Percentiles rank a stretch among this genome's conserved stretches.
phyloP scores from a whole-genome alignment of 768 basidiomycete genomes.

The Gloeophyllum trabeum region DNA sequence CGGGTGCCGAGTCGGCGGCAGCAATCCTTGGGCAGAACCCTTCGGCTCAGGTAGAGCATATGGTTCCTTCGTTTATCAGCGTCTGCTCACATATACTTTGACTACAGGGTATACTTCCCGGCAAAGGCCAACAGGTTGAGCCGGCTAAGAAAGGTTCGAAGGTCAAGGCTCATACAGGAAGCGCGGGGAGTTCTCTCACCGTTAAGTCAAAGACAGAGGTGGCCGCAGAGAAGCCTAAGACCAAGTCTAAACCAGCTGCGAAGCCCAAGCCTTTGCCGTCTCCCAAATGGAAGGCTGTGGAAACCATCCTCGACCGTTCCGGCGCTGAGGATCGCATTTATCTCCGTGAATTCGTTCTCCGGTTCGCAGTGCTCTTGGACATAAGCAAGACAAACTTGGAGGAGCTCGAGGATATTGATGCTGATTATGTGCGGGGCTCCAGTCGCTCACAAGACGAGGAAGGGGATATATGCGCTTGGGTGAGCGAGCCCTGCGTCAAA shows the following conservation, averaged over 20 bases:
- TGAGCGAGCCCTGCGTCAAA: constrained; percentile 54
- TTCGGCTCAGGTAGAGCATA: constrained; percentile 16
- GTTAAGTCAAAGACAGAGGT: constrained; percentile 1
- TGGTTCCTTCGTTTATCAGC: not conserved
- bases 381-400: constrained; percentile 40
- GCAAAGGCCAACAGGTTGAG: constrained; percentile 12
- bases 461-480: constrained; percentile 32
- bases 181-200: too few relatives aligned
- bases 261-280: constrained; percentile 28
- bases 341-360: constrained; percentile 64
- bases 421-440: constrained; percentile 3
- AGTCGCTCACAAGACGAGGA: constrained; percentile 22
- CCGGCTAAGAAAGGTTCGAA: constrained; percentile 2
- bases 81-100: not conserved
- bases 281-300: constrained; percentile 43
- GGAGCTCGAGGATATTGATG: constrained; percentile 45
- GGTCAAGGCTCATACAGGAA: too few relatives aligned
- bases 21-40: constrained; percentile 23
- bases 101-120: constrained; percentile 15
- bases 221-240: constrained; percentile 4
- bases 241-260: constrained; percentile 11
- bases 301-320: constrained; percentile 26
- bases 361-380: constrained; percentile 43
- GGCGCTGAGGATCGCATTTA: constrained; percentile 52
- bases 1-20: constrained; percentile 25